phyloP scores from a whole-genome alignment of 1,284 basidiomycete species.

The Puccinia horiana region DNA sequence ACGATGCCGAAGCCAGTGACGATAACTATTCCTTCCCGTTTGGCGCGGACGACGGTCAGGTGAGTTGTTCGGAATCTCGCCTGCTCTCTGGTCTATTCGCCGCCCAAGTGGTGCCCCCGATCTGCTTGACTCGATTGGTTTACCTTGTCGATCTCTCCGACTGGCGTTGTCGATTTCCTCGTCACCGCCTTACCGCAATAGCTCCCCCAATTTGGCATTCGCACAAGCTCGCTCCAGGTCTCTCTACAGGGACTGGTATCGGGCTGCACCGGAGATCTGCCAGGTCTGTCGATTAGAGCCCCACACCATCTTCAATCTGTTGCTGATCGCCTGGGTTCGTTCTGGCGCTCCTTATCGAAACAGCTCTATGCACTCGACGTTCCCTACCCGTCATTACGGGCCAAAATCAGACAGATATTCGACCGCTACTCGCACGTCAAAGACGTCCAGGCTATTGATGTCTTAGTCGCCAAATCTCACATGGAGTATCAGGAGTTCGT shows the following conservation, averaged over 20 bases:
- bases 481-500: conserved; percentile 77
- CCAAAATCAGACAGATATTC: conserved; percentile 81
- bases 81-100: conserved; percentile 61
- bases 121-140: not conserved
- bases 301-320: not conserved
- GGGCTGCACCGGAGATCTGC: conserved; percentile 63
- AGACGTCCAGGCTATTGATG: conserved; percentile 80
- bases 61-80: not conserved
- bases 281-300: conserved; percentile 9
- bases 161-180: not conserved
- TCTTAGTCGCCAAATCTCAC: conserved; percentile 80
- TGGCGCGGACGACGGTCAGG: conserved; percentile 68
- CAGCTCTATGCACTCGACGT: conserved; percentile 80
- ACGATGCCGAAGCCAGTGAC: conserved; percentile 31
- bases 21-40: conserved; percentile 80
- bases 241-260: conserved; percentile 90
- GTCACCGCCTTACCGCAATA: not conserved
- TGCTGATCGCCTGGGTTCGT: not conserved
- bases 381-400: conserved; percentile 76
- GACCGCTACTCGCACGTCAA: conserved; percentile 81
- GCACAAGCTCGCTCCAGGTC: conserved; percentile 72
- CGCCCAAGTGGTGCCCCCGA: not conserved
- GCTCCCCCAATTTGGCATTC: conserved; percentile 65
- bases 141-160: conserved; percentile 50
- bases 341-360: conserved; percentile 54